Base-by-base conservation (phyloP, 73 alveolate genomes). In the Paramecium sonneborni region DNA sequence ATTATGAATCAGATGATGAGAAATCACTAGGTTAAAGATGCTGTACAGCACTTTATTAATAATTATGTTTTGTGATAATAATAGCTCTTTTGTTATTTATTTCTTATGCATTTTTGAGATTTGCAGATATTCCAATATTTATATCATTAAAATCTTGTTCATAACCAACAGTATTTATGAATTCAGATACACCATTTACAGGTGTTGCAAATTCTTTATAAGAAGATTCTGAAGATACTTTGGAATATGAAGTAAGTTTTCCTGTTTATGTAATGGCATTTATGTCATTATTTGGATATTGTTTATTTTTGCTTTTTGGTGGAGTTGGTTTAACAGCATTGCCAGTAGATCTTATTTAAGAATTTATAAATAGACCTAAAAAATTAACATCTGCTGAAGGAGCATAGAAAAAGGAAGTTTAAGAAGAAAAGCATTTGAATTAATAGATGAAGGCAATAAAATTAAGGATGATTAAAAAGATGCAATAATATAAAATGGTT, bases 1-100 rank as follows among this genome's bases (percentile, higher is more conserved):
- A 57, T 93, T 97, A 95, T 86, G 99, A 97, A 89, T 35, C 96
- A 38, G 99, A 97, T 72, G 98, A 95, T 35, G 99, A 97, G 34
- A 69, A 93, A 43, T 72, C 97, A n/a, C 55, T 96, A 14, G 93
- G 92, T 57, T 84, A 20, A 43, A 41, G 98, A 62, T 48, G 94
- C 15, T 93, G 96, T 88, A 70, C 92, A 28, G 95, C 98, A 1
- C 39, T 94, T 8, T 90, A 58, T 69, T 55, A 93, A 48, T 87
- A 93, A 85, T 57, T 95, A 38, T 82, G 92, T 43, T 76, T 92
- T 18, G 39, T 96, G 26, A 90, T 93, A 11, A 43, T 96, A 1
- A 93, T 92, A 41, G 67, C 89, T 11, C 43, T 96, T 6, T 55
- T 90, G 9, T 86, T 91, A 68, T 96, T 93, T 52, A 89, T 93